phyloP scores from a whole-genome alignment of 2,329 filamentous ascomycete species.

The Cercospora sojina region DNA sequence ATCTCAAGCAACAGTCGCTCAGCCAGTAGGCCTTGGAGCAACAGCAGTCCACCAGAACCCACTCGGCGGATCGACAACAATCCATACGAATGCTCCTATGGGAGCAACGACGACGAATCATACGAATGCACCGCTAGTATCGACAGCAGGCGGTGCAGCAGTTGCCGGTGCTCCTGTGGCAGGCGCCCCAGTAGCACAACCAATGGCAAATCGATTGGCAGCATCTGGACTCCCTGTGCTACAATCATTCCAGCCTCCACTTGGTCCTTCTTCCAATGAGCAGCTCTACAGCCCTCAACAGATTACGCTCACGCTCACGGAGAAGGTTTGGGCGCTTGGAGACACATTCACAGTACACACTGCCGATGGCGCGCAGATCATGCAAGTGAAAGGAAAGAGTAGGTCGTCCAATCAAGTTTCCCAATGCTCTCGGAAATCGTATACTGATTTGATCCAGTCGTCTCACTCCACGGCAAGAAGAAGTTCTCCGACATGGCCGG shows the following conservation, averaged over 20 bases:
- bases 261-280: conserved; percentile 32
- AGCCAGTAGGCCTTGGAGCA: not conserved
- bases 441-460: conserved; percentile 25
- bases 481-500: conserved; percentile 45
- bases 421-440: not conserved
- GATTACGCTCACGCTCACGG: conserved; percentile 55
- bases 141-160: not conserved
- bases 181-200: not conserved
- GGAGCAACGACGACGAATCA: not conserved
- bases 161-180: not conserved
- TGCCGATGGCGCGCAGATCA: conserved; percentile 53
- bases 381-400: conserved; percentile 57
- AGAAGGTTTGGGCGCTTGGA: conserved; percentile 58
- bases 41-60: not conserved
- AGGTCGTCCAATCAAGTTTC: not conserved
- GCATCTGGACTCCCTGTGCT: conserved; percentile 13
- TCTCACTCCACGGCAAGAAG: conserved; percentile 57
- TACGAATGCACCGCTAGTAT: not conserved
- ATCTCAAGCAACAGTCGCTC: not conserved
- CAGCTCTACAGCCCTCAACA: conserved; percentile 33
- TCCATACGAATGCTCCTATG: not conserved
- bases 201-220: not conserved
- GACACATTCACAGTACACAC: conserved; percentile 65
- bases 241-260: conserved; percentile 31
- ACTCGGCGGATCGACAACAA: not conserved